Conservation (phyloP, 495 filamentous ascomycete genomes). For the Darksidea phi region DNA sequence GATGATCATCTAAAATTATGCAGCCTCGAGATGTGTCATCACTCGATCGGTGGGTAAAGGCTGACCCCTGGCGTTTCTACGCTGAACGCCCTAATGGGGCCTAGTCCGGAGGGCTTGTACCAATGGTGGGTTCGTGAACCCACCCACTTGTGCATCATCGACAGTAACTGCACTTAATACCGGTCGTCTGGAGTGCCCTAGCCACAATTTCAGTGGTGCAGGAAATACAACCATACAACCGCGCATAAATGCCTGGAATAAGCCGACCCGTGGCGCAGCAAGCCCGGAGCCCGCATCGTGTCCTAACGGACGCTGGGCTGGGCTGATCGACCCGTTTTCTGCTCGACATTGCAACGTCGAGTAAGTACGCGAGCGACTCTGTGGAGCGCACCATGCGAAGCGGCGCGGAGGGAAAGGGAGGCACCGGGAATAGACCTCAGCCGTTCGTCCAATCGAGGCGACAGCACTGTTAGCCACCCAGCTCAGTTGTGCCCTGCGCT, state of each 20-base stretch:
- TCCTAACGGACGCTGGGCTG: not conserved
- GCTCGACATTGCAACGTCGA: not conserved
- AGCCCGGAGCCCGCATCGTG: not conserved
- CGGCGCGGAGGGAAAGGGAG: not conserved
- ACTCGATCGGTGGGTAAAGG: too few species aligned
- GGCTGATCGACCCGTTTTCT: not conserved
- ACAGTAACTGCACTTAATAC: not conserved
- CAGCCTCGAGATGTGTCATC: not conserved
- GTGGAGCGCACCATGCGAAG: not conserved
- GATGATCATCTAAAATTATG: not conserved
- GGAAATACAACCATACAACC: not conserved
- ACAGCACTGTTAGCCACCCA: too few species aligned
- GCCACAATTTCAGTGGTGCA: not conserved
- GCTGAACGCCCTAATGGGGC: not conserved
- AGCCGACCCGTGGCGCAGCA: not conserved
- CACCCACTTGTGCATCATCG: not conserved
- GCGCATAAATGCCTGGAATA: not conserved
- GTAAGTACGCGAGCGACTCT: not conserved
- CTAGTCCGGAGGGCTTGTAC: not conserved
- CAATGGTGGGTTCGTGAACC: not conserved
- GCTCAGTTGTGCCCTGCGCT: too few species aligned
- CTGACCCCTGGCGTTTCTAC: not conserved
- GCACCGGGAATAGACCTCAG: too few species aligned
- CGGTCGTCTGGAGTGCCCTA: not conserved
- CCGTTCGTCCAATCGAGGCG: too few species aligned